Evolutionary conservation across 2,329 filamentous ascomycete species (phyloP).

Genomic region (Pseudocercospora fijiensis): DNA sequence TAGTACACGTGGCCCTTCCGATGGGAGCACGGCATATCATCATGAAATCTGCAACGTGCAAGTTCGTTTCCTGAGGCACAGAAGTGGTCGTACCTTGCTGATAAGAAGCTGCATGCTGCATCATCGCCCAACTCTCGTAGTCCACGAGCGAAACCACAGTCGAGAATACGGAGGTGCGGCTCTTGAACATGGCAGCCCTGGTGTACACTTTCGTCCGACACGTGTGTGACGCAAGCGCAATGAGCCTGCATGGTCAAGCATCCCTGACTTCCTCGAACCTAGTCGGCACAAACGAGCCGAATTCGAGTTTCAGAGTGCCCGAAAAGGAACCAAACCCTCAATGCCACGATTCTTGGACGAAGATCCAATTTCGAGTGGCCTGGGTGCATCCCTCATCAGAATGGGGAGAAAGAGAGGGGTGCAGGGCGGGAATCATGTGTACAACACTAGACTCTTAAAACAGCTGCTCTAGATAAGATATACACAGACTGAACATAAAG

Average conservation of each 20-base stretch:
- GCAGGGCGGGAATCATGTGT: not conserved
- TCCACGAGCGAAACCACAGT: not conserved
- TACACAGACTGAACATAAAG: conserved; percentile 5
- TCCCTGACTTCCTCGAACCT: not conserved
- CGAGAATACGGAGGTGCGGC: not conserved
- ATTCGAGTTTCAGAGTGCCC: not conserved
- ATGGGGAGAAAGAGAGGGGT: not conserved
- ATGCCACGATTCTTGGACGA: not conserved
- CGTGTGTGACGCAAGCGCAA: not conserved
- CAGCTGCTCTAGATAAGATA: conserved; percentile 4
- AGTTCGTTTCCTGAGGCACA: not conserved
- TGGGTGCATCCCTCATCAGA: not conserved
- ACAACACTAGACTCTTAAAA: conserved; percentile 1
- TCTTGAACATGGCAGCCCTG: not conserved
- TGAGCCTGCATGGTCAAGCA: not conserved
- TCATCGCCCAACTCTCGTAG: not conserved
- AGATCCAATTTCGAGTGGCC: not conserved
- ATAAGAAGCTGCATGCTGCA: not conserved
- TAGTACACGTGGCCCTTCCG: not conserved
- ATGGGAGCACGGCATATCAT: not conserved
- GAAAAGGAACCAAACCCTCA: not conserved
- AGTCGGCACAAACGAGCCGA: not conserved
- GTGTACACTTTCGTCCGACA: not conserved
- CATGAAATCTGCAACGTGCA: not conserved
- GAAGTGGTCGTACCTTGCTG: not conserved